phyloP scores from a whole-genome alignment of 2,329 filamentous ascomycete species.

The Grosmannia clavigera region DNA sequence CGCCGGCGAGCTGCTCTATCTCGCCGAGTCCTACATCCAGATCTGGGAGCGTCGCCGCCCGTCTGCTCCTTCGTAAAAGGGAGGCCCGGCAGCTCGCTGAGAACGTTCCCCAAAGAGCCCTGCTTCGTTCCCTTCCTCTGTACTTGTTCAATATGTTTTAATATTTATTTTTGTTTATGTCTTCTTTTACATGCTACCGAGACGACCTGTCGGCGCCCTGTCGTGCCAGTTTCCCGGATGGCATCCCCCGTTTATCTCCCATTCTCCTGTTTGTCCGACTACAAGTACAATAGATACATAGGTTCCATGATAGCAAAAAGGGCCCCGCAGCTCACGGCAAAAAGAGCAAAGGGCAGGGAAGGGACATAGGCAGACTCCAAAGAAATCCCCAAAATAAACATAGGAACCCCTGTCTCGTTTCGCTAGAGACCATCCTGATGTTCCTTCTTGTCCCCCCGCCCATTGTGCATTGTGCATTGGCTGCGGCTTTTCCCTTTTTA shows the following conservation, averaged over 20 bases:
- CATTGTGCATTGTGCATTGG: background rate
- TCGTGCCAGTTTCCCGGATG: background rate
- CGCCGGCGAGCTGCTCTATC: constrained; percentile 78
- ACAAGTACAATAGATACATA: background rate
- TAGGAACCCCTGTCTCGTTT: background rate
- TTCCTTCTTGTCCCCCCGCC: background rate
- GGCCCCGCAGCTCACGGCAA: background rate
- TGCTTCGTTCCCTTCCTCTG: background rate
- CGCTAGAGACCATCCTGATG: background rate
- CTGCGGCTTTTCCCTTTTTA: background rate
- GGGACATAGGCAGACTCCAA: background rate
- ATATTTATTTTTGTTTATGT: background rate
- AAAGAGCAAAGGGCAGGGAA: background rate
- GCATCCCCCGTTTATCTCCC: background rate
- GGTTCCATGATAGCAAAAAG: background rate
- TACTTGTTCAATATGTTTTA: background rate
- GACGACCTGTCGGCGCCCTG: background rate
- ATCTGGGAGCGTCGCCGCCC: constrained; percentile 70
- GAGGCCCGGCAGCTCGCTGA: background rate
- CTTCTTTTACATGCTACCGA: background rate
- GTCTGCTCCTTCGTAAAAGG: constrained; percentile 18
- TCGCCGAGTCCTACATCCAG: constrained; percentile 90
- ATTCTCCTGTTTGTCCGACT: background rate
- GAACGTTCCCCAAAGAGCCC: background rate
- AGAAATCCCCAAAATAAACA: background rate